Percentiles rank a stretch among this genome's conserved stretches.
Evolutionary conservation across 176 grass and related monocot species (phyloP).

Genomic region (Triticum urartu): DNA sequence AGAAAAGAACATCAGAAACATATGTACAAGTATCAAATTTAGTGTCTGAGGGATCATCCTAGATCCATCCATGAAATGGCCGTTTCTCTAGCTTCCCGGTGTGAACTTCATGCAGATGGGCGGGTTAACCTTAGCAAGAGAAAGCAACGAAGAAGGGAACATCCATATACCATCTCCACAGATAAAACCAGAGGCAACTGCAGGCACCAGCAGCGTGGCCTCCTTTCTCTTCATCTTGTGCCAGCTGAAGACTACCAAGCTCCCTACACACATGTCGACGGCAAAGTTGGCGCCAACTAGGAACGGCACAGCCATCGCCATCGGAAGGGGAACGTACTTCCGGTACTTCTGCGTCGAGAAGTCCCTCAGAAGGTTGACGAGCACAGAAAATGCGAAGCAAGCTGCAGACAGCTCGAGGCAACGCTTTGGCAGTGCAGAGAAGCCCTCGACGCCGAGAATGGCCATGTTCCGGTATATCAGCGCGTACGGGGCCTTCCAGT

Average conservation of each 20-base stretch:
- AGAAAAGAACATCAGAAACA: not conserved
- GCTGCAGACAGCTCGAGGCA: constrained; percentile 66
- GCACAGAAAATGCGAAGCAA: constrained; percentile 65
- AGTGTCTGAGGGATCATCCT: not conserved
- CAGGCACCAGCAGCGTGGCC: constrained; percentile 60
- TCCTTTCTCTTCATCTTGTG: constrained; percentile 35
- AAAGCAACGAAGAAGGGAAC: constrained; percentile 74
- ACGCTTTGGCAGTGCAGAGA: constrained; percentile 61
- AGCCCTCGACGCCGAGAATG: constrained; percentile 67
- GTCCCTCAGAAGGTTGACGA: constrained; percentile 48
- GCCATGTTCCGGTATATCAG: constrained; percentile 88
- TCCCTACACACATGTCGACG: constrained; percentile 74
- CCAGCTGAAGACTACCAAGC: constrained; percentile 61
- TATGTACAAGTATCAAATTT: not conserved
- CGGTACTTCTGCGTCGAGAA: constrained; percentile 35
- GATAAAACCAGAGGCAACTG: constrained; percentile 82
- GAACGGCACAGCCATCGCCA: constrained; percentile 79
- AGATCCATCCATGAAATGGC: not conserved
- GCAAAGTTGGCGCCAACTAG: constrained; percentile 84
- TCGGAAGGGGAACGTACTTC: constrained; percentile 62
- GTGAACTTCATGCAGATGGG: constrained; percentile 90
- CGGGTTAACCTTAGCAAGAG: constrained; percentile 64
- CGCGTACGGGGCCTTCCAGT: constrained; percentile 88
- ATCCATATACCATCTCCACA: constrained; percentile 92
- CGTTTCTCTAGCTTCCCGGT: constrained; percentile 35